Percentiles rank a stretch among this genome's conserved stretches.
These are phyloP conservation scores for Pichia sp. DNA, from an alignment of 1,139 yeast species.

Conservation along the genomic window DNA sequence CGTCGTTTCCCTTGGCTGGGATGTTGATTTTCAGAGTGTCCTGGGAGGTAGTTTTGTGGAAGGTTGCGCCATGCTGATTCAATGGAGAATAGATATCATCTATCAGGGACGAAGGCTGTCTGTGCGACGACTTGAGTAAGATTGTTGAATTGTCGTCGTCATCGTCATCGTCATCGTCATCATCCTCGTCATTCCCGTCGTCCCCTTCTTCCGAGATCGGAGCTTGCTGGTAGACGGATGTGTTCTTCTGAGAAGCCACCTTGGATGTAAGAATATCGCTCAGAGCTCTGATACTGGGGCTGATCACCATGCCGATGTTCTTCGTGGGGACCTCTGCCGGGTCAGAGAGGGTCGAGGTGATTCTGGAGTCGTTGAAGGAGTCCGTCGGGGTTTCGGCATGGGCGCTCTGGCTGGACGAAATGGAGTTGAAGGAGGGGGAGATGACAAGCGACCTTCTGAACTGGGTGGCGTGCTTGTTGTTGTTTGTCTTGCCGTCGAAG, in stretches of 20 bases:
- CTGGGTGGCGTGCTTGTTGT: slow-evolving; percentile 39
- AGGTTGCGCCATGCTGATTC: slow-evolving; percentile 14
- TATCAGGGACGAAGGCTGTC: slow-evolving; percentile 10
- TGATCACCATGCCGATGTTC: slow-evolving; percentile 39
- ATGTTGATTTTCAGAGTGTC: slow-evolving; percentile 15
- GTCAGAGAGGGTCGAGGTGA: background rate
- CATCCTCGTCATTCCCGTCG: slow-evolving; percentile 18
- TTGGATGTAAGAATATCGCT: slow-evolving; percentile 43
- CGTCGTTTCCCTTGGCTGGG: background rate
- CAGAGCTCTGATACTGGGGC: slow-evolving; percentile 54
- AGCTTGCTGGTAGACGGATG: background rate
- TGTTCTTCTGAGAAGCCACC: slow-evolving; percentile 8
- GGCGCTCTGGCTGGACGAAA: slow-evolving; percentile 14
- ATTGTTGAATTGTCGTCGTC: slow-evolving; percentile 8
- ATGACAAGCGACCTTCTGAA: slow-evolving; percentile 47
- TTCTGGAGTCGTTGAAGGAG: slow-evolving; percentile 17
- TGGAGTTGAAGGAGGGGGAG: slow-evolving; percentile 40
- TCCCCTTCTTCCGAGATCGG: slow-evolving; percentile 29
- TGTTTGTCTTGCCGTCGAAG: slow-evolving; percentile 24
- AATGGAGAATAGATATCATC: slow-evolving; percentile 14
- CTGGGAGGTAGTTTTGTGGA: slow-evolving; percentile 19
- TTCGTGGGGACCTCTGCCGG: slow-evolving; percentile 30
- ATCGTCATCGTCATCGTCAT: slow-evolving; percentile 6
- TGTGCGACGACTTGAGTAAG: background rate
- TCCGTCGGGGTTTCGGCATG: background rate